Evolutionary conservation across 2,329 filamentous ascomycete genomes (phyloP).

Genomic region (Nemania sp.): DNA sequence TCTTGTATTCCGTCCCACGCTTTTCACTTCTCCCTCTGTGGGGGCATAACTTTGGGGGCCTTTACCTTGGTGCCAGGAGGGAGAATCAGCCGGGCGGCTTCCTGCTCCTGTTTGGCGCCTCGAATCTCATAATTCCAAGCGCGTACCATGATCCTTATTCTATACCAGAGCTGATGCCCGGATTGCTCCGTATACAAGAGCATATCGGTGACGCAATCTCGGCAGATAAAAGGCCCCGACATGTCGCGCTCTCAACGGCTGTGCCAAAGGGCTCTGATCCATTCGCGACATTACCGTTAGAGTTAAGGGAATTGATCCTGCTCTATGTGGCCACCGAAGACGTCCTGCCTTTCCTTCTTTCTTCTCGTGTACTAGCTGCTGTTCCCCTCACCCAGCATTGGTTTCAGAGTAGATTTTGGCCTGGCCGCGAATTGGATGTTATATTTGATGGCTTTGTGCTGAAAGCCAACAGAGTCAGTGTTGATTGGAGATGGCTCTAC

Average conservation of each 20-base stretch:
- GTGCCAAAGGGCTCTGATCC: slow-evolving; percentile 16
- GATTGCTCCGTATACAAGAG: slow-evolving; percentile 21
- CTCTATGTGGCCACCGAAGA: slow-evolving; percentile 25
- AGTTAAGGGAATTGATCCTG: slow-evolving; percentile 32
- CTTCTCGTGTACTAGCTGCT: slow-evolving; percentile 30
- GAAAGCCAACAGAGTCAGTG: slow-evolving; percentile 11
- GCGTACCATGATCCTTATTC: slow-evolving; percentile 30
- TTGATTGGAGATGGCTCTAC: slow-evolving; percentile 32
- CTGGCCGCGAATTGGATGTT: slow-evolving; percentile 28
- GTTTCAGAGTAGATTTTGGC: slow-evolving; percentile 35
- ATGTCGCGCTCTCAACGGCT: neutral
- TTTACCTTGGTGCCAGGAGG: slow-evolving; percentile 23
- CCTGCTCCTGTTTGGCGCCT: slow-evolving; percentile 20
- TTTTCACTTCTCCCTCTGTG: slow-evolving; percentile 30
- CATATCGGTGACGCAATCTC: neutral
- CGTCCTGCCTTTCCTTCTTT: slow-evolving; percentile 25
- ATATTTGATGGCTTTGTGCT: slow-evolving; percentile 34
- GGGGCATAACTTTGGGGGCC: slow-evolving; percentile 35
- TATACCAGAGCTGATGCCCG: slow-evolving; percentile 28
- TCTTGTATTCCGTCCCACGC: slow-evolving; percentile 33
- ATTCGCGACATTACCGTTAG: slow-evolving; percentile 28
- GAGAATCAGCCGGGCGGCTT: slow-evolving; percentile 17
- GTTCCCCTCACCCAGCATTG: slow-evolving; percentile 29
- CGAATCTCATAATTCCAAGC: slow-evolving; percentile 31
- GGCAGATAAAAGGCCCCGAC: neutral